Conservation (phyloP, 2,329 filamentous ascomycete species). For the Gaeumannomyces tritici region DNA sequence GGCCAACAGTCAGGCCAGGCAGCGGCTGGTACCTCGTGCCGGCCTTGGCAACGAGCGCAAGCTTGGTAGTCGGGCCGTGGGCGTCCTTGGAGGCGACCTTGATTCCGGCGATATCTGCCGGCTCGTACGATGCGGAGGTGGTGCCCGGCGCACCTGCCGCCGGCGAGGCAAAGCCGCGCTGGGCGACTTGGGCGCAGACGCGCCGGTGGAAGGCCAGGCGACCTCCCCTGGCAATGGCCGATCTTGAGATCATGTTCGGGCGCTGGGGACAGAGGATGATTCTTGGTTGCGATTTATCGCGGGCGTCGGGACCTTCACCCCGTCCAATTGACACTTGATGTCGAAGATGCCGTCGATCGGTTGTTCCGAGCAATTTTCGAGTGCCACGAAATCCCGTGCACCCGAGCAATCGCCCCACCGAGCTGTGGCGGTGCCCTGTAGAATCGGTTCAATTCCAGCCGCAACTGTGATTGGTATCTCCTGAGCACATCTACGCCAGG, state of each 20-base stretch:
- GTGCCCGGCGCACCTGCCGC: conserved; percentile 27
- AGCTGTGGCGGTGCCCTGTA: background rate
- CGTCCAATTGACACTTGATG: conserved; percentile 18
- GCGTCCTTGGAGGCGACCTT: conserved; percentile 90
- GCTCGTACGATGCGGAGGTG: conserved; percentile 77
- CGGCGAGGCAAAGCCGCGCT: conserved; percentile 50
- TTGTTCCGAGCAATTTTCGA: conserved; percentile 17
- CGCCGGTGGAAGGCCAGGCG: conserved; percentile 48
- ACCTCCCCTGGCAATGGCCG: conserved; percentile 47
- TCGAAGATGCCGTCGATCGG: conserved; percentile 7
- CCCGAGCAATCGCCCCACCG: background rate
- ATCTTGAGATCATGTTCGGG: conserved; percentile 52
- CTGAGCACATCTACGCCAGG: no score
- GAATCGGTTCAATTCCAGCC: background rate
- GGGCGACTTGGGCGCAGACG: conserved; percentile 41
- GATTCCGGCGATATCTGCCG: conserved; percentile 74
- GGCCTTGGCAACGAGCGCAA: conserved; percentile 87
- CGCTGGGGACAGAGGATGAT: conserved; percentile 4
- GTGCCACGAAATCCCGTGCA: background rate
- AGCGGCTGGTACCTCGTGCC: conserved; percentile 87
- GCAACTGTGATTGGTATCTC: no score
- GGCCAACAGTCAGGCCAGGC: conserved; percentile 79
- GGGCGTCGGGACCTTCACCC: conserved; percentile 15
- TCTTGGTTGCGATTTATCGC: background rate
- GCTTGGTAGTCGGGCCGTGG: conserved; percentile 77